Evolutionary conservation across 257 asterid genomes (phyloP).

Genomic region (Leonotis leonurus): DNA sequence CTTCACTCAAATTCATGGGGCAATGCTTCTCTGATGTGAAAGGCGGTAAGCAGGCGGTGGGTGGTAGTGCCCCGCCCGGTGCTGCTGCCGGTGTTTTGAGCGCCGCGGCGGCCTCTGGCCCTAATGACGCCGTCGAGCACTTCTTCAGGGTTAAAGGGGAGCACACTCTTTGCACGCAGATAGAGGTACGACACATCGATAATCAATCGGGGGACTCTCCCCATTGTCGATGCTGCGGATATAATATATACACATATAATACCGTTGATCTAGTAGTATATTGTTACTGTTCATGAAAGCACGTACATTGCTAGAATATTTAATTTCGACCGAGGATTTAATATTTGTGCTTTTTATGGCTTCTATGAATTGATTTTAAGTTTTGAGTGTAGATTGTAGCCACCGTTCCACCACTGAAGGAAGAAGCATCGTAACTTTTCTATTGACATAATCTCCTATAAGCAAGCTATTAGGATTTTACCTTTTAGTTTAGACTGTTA

Average conservation of each 20-base stretch:
- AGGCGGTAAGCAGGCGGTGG: slow-evolving; percentile 74
- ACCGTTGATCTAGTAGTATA: not conserved
- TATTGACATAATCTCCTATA: too few species aligned
- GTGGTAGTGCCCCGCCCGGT: slow-evolving; percentile 24
- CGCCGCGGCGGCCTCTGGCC: slow-evolving; percentile 12
- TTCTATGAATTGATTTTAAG: not conserved
- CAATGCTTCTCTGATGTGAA: slow-evolving; percentile 53
- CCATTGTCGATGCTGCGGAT: not conserved
- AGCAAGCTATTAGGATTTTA: too few species aligned
- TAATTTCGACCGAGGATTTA: not conserved
- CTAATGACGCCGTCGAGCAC: slow-evolving; percentile 59
- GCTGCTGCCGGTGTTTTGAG: not conserved
- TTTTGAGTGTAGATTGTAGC: not conserved
- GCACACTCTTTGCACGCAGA: slow-evolving; percentile 40
- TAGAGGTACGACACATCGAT: slow-evolving; percentile 46
- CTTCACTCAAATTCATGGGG: slow-evolving; percentile 31
- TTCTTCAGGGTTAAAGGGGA: slow-evolving; percentile 47
- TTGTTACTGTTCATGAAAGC: not conserved
- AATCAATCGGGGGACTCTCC: not conserved
- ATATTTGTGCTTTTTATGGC: too few species aligned
- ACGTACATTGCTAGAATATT: not conserved
- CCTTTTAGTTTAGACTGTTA: not conserved
- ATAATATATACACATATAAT: not conserved
- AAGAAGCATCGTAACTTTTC: too few species aligned
- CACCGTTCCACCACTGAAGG: too few species aligned